These are phyloP conservation scores for Metschnikowia cerradonensis DNA, from an alignment of 805 yeast genomes.

Conservation along the genomic window DNA sequence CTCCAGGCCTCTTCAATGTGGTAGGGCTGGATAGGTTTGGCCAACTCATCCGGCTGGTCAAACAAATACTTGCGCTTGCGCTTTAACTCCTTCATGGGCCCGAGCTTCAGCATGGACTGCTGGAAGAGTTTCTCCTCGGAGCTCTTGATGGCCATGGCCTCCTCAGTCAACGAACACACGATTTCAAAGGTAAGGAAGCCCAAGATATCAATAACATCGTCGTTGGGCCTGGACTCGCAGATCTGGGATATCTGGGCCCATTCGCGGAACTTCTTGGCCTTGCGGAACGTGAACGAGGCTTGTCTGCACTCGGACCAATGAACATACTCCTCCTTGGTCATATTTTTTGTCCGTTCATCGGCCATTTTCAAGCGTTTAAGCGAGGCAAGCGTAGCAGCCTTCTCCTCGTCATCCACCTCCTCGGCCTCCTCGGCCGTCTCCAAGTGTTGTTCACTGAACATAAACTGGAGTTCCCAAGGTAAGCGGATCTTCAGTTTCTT, in stretches of 20 bases:
- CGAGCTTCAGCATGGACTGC: slow-evolving; percentile 21
- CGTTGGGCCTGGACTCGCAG: slow-evolving; percentile 88
- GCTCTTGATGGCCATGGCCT: slow-evolving; percentile 75
- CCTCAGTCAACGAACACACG: slow-evolving; percentile 91
- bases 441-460: slow-evolving; percentile 87
- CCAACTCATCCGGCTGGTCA: slow-evolving; percentile 85
- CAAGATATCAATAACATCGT: slow-evolving; percentile 91
- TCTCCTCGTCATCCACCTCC: slow-evolving; percentile 80
- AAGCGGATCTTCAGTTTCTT: slow-evolving; percentile 76
- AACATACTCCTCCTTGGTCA: slow-evolving; percentile 97
- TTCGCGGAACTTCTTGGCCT: slow-evolving; percentile 89
- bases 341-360: slow-evolving; percentile 85
- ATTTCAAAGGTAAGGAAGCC: slow-evolving; percentile 96
- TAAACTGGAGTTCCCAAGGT: slow-evolving; percentile 94
- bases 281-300: slow-evolving; percentile 92
- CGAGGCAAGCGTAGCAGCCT: slow-evolving; percentile 86
- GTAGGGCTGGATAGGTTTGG: slow-evolving; percentile 69
- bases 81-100: slow-evolving; percentile 25
- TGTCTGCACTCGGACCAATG: slow-evolving; percentile 99
- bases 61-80: slow-evolving; percentile 55
- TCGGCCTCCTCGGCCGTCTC: slow-evolving; percentile 58
- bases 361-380: slow-evolving; percentile 84
- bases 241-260: slow-evolving; percentile 89
- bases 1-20: slow-evolving; percentile 92
- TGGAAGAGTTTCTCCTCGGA: slow-evolving; percentile 50